Conservation (phyloP, 257 asterid genomes). For the Salvia splendens region DNA sequence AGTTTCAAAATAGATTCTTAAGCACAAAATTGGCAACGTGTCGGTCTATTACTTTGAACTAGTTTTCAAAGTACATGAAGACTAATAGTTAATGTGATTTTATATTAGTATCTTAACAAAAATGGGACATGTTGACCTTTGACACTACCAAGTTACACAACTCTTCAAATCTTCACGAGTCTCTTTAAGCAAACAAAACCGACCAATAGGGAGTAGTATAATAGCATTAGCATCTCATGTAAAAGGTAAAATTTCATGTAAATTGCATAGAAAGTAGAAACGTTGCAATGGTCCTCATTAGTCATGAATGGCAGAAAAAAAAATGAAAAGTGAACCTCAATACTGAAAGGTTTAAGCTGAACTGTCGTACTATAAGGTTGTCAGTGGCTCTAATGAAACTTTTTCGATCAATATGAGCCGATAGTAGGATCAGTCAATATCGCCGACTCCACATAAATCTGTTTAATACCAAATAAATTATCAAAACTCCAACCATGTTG, state of each 20-base stretch:
- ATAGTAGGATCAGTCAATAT: too few relatives aligned
- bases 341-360: too few relatives aligned
- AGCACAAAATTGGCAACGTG: constrained; percentile 1
- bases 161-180: constrained; percentile 30
- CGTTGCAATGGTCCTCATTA: too few relatives aligned
- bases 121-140: constrained; percentile 25
- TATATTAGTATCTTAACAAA: neutral
- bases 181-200: constrained; percentile 1
- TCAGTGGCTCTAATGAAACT: too few relatives aligned
- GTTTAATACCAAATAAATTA: too few relatives aligned
- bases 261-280: too few relatives aligned
- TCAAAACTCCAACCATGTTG: neutral
- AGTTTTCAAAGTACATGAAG: neutral
- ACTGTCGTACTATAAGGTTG: too few relatives aligned
- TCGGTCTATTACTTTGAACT: constrained; percentile 12
- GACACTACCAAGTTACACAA: constrained; percentile 32
- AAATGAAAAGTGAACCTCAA: too few relatives aligned
- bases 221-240: neutral
- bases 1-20: constrained; percentile 18
- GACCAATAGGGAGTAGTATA: neutral
- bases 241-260: too few relatives aligned
- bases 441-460: too few relatives aligned
- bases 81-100: neutral
- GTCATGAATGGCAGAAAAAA: too few relatives aligned
- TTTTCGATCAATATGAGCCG: too few relatives aligned